phyloP scores from a whole-genome alignment of 2,329 filamentous ascomycete species.

The Neofusicoccum sp. region DNA sequence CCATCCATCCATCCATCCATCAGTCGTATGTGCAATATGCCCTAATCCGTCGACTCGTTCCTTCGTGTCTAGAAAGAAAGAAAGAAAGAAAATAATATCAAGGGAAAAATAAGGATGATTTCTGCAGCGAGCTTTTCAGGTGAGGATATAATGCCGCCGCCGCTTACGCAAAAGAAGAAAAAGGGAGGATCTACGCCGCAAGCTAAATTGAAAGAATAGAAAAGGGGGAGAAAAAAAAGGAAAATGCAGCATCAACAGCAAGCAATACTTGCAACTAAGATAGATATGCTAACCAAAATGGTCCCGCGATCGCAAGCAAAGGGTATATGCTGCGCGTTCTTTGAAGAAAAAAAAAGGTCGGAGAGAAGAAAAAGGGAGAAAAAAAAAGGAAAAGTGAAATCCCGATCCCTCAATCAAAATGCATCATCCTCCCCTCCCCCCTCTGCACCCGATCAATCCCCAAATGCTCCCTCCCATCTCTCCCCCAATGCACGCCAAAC shows the following conservation, averaged over 20 bases:
- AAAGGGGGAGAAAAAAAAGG: not conserved
- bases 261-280: not conserved
- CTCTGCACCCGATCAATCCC: constrained; percentile 54
- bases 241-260: not conserved
- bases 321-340: constrained; percentile 5
- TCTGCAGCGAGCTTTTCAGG: not conserved
- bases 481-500: constrained; percentile 57
- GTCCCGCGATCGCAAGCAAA: not conserved
- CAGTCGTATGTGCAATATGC: not conserved
- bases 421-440: constrained; percentile 28
- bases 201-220: not conserved
- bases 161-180: not conserved
- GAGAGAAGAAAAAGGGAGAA: not conserved
- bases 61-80: not conserved
- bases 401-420: constrained; percentile 2
- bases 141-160: not conserved
- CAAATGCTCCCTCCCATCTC: constrained; percentile 59
- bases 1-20: not conserved
- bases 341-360: not conserved
- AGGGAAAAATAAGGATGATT: not conserved
- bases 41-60: not conserved
- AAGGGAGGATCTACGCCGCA: not conserved
- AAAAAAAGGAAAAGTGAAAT: not conserved
- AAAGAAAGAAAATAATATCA: not conserved
- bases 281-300: not conserved